Percentiles rank a stretch among this genome's conserved stretches.
Evolutionary conservation across 192 early-diverging fungal species (phyloP).

Genomic region (Coemansia furcata): DNA sequence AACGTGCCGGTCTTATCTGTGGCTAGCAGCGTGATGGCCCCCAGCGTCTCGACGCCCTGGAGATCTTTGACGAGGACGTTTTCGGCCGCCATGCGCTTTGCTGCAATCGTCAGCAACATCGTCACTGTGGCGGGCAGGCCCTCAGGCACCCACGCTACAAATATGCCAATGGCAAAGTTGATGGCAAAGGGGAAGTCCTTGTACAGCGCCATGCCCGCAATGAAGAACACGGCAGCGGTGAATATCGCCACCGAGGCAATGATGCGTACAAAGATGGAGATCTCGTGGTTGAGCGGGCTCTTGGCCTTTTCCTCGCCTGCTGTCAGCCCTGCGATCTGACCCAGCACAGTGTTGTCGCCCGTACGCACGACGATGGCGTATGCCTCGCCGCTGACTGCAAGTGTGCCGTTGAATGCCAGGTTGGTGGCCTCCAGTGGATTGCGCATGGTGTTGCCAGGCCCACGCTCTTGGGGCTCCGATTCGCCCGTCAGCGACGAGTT

Average conservation of each 20-base stretch:
- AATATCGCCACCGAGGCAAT: conserved; percentile 77
- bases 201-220: conserved; percentile 63
- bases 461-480: conserved; percentile 88
- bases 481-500: conserved; percentile 97
- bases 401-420: conserved; percentile 85
- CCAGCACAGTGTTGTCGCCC: conserved; percentile 91
- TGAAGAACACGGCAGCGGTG: conserved; percentile 84
- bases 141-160: conserved; percentile 91
- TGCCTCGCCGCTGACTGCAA: conserved; percentile 79
- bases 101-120: conserved; percentile 90
- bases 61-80: conserved; percentile 96
- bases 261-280: conserved; percentile 77
- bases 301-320: conserved; percentile 69
- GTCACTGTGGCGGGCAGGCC: conserved; percentile 94
- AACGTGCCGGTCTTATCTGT: conserved; percentile 98
- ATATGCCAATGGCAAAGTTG: conserved; percentile 89
- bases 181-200: conserved; percentile 64
- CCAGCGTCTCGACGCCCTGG: conserved; percentile 94
- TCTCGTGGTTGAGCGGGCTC: conserved; percentile 77
- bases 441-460: conserved; percentile 58
- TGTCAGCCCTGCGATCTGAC: conserved; percentile 90
- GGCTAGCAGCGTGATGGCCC: conserved; percentile 93
- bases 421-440: conserved; percentile 94
- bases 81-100: conserved; percentile 86
- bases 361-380: conserved; percentile 93